Base-by-base conservation (phyloP, 2,329 filamentous ascomycete genomes). In the Fusarium abutilonis region DNA sequence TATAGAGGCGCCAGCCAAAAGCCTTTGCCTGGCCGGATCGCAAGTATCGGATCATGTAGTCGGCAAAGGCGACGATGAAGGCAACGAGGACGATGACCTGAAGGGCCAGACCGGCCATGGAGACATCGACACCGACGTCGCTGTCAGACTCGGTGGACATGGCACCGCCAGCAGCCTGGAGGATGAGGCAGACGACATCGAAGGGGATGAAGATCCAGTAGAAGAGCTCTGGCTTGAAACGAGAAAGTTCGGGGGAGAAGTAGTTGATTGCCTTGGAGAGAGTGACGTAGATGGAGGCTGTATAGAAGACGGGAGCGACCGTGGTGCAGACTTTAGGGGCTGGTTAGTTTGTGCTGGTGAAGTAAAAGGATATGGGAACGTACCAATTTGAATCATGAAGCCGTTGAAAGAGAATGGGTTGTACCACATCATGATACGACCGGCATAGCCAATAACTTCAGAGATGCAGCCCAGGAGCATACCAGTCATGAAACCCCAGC, bases 381-480 rank as follows among this genome's bases (percentile, higher is more conserved):
- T 69, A 83, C 83, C 77, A 62, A 89, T 88, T 70, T 90, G 85
- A n/a, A 89, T 80, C 71, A 89, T 80, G 70, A 90, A 91, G 8
- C 81, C 85, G 11, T 70, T 70, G 69, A 87, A 82, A 43, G 71
- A 77, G 69, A 87, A 90, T 0, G 86, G 85, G 66, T 89, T 83
- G 40, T 80, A 60, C 61, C 82, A 80, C 56, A 87, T 76, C 67
- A 86, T 70, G 47, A 89, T 77, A 10, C 88, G 80, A 3, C 86
- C 88, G 1, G 76, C 73, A 61, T 91, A 91, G 15, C 88, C 88
- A 31, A 89, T 68, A 10, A 89, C 79, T 66, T 89, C 87, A 43
- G 79, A 77, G 6, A 82, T 36, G 62, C 82, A 86, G 41, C 88
- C 88, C 15, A 80, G 67, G 7, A 85, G 66, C 79, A 90, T 85